Percentiles rank a stretch among this genome's conserved stretches.
Conservation (phyloP, 148 eudicot genomes). For the Rhododendron williamsianum region DNA sequence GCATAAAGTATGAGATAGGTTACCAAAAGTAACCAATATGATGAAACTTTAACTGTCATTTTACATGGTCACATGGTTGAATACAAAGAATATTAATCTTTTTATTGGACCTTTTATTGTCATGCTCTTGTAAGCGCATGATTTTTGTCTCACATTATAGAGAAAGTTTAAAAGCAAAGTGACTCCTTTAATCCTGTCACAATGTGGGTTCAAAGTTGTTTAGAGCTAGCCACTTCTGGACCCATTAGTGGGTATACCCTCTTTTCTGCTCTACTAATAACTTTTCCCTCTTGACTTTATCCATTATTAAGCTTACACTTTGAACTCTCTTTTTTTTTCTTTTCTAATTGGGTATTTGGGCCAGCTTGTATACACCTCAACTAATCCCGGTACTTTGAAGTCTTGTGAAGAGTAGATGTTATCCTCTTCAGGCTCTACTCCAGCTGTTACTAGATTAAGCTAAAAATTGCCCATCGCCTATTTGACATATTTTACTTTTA, state of each 20-base stretch:
- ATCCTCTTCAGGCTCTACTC: not conserved
- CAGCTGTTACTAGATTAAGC: conserved; percentile 1
- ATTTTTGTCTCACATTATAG: not conserved
- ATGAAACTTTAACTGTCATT: not conserved
- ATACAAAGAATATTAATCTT: not conserved
- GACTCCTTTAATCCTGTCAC: not conserved
- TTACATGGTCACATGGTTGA: not conserved
- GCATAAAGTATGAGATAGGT: not conserved
- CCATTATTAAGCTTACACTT: not conserved
- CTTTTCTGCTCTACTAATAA: not conserved
- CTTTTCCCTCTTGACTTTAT: not conserved
- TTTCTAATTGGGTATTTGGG: not conserved
- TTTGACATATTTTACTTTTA: not conserved
- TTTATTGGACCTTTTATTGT: not conserved
- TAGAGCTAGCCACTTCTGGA: not conserved
- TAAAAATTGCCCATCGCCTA: not conserved
- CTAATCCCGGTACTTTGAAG: not conserved
- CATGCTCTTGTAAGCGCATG: not conserved
- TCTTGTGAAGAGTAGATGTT: not conserved
- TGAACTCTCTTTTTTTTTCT: not conserved
- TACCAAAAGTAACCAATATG: not conserved
- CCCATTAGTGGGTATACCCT: too few species aligned
- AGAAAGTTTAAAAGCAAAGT: not conserved
- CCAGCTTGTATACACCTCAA: not conserved
- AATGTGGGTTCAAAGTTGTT: not conserved